These are phyloP conservation scores for Fusarium sarcochroum DNA, from an alignment of 2,329 filamentous ascomycete species.

Conservation along the genomic window DNA sequence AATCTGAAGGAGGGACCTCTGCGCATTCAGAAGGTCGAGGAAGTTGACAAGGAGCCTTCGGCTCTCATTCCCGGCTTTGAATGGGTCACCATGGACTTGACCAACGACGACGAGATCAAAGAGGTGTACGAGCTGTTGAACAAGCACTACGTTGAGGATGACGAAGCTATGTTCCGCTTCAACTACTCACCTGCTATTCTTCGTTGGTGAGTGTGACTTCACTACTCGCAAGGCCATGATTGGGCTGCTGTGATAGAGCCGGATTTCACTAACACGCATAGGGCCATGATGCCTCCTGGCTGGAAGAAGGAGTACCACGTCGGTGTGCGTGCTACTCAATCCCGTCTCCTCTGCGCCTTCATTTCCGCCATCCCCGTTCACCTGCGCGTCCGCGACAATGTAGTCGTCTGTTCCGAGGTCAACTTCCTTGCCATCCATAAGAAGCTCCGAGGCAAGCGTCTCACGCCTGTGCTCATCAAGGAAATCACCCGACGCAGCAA, in stretches of 20 bases:
- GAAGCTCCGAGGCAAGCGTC: constrained; percentile 92
- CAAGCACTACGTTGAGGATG: constrained; percentile 97
- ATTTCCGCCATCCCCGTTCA: constrained; percentile 93
- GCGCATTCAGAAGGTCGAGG: constrained; percentile 81
- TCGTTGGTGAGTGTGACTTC: constrained; percentile 75
- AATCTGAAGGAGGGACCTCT: constrained; percentile 85
- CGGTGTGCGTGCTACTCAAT: constrained; percentile 87
- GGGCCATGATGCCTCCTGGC: constrained; percentile 93
- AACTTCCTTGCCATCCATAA: constrained; percentile 99
- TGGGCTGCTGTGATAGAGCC: too few relatives aligned
- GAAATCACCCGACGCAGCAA: constrained; percentile 96
- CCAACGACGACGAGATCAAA: constrained; percentile 81
- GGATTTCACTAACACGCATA: constrained; percentile 55
- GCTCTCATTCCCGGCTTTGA: constrained; percentile 87
- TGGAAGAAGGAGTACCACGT: constrained; percentile 97
- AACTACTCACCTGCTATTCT: constrained; percentile 93
- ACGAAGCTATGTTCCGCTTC: constrained; percentile 97
- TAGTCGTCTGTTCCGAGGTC: constrained; percentile 87
- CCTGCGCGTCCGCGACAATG: constrained; percentile 82
- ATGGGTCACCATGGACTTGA: constrained; percentile 92
- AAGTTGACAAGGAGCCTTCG: constrained; percentile 83
- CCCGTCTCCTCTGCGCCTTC: constrained; percentile 91
- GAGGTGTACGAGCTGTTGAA: constrained; percentile 94
- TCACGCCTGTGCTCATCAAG: constrained; percentile 95
- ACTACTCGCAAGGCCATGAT: neutral